phyloP scores from a whole-genome alignment of 208 protist genomes.

The Trypanosoma congolense region DNA sequence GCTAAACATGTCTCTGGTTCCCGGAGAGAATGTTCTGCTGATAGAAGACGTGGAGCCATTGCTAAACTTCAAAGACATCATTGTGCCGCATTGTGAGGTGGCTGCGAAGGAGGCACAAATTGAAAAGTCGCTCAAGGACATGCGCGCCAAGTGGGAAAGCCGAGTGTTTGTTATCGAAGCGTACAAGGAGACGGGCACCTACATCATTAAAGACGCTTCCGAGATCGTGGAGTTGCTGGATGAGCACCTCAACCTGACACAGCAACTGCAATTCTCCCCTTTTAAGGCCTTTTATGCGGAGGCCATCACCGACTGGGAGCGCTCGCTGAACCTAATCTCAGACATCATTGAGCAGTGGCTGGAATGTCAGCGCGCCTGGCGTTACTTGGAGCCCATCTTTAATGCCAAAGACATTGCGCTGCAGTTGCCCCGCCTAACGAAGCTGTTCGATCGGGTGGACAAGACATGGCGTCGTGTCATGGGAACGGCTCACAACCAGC shows the following conservation, averaged over 20 bases:
- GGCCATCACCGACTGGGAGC: constrained; percentile 93
- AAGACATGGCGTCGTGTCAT: constrained; percentile 93
- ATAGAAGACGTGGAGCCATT: constrained; percentile 82
- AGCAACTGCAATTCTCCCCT: constrained; percentile 94
- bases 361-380: constrained; percentile 94
- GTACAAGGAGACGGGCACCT: constrained; percentile 93
- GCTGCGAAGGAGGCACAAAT: constrained; percentile 97
- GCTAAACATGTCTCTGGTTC: constrained; percentile 81
- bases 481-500: constrained; percentile 74
- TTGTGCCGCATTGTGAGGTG: constrained; percentile 92
- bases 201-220: constrained; percentile 89
- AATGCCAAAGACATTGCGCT: constrained; percentile 93
- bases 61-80: constrained; percentile 77
- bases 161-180: constrained; percentile 88
- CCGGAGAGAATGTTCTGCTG: constrained; percentile 84
- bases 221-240: constrained; percentile 93
- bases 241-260: constrained; percentile 95
- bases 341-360: constrained; percentile 97
- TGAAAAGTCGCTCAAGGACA: constrained; percentile 94
- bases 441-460: constrained; percentile 95
- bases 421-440: constrained; percentile 92
- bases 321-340: constrained; percentile 88
- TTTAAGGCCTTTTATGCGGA: constrained; percentile 95
- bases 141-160: constrained; percentile 93
- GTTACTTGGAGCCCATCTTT: constrained; percentile 97